Evolutionary conservation across 208 protist genomes (phyloP), one percentile per base, ranked within the genome.

Genomic region (Crithidia bombi): DNA sequence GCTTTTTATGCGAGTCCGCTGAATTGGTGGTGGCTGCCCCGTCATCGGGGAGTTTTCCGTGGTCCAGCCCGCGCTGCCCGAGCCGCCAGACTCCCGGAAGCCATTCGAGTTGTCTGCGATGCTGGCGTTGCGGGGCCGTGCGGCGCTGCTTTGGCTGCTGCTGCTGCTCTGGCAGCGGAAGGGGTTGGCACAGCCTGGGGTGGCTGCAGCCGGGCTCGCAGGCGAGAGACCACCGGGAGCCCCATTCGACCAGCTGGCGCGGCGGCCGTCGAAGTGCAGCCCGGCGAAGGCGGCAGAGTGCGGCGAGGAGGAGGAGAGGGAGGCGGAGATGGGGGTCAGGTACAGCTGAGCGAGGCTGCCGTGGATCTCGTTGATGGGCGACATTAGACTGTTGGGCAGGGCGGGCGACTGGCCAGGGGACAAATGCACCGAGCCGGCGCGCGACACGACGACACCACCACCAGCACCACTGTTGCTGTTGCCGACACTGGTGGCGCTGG

Each of bases 271-370:
- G 50, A 77, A 65, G 38, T 66, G 62, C 38, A 49, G 64, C 1
- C 36, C 56, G 28, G 63, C 38, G 39, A 77, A 70, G 54, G 21
- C 46, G 19, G 56, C 36, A n/a, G n/a, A n/a, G 23, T 69, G 43
- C 23, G 41, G 43, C 3, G 64, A 30, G 36, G 35, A 46, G 43
- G 61, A 25, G 54, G 47, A 44, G 47, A 64, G 62, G 26, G 62
- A 59, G 62, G 39, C 33, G 35, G 62, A 55, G 69, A 75, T 69
- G 36, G 69, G 69, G 38, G 62, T 69, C 17, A 65, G 69, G 62
- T 65, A 75, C 44, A 69, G 52, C 61, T 75, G 69, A 14, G 69
- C 52, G 6, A 65, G 26, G 32, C 30, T 59, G 41, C 59, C 50
- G 50, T 62, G 58, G 21, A 61, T 56, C 26, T 62, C 59, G 43